Base-by-base conservation (phyloP, 2,329 filamentous ascomycete species). In the Microthyrium microscopicum region DNA sequence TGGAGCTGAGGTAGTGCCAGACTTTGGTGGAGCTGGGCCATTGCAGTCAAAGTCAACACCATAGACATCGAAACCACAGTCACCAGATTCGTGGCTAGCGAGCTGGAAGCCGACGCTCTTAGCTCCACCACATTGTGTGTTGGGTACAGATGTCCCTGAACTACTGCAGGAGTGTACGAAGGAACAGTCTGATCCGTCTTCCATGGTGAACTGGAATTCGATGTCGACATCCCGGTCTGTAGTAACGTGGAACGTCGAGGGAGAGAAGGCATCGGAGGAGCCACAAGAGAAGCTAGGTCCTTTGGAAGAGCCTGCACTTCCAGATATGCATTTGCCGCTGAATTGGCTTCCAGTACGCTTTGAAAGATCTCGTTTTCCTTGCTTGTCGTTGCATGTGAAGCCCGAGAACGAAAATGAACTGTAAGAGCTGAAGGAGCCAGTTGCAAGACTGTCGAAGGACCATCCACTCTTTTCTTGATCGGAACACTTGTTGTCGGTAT, bases 111-210 rank as follows among this genome's bases (percentile, higher is more conserved):
- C 73, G 40, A 94, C 83, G 37, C 72, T 74, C 52, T 68, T 82
- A 42, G 87, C 85, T 56, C 85, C 85, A 70, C 84, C 87, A 54
- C 87, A 95, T 66, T 94, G 83, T 40, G 63, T 71, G 69, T 94
- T 94, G 58, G 71, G 60, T 46, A 94, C 65, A 29, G 67, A 69
- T 38, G 72, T 75, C 47, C 81, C 81, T 12, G 65, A 60, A 35
- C 66, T 61, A 42, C 64, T 70, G 69, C 82, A 91, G 33, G 64
- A 50, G 42, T 69, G 62, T 41, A 70, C 73, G 47, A 91, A 78
- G 61, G 80, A 87, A 73, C 87, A 95, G 39, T 56, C 70, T 11
- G 71, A 75, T 45, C 80, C 80, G 52, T 87, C 81, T 2, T 73
- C 68, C 83, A 94, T 92, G 47, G 64, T 68, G 59, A 87, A 94